A percentile compares a stretch with the other conserved stretches of the same genome.
Evolutionary conservation across 1,139 yeast genomes (phyloP).

Genomic region (Arxiozyma slooffiae): DNA sequence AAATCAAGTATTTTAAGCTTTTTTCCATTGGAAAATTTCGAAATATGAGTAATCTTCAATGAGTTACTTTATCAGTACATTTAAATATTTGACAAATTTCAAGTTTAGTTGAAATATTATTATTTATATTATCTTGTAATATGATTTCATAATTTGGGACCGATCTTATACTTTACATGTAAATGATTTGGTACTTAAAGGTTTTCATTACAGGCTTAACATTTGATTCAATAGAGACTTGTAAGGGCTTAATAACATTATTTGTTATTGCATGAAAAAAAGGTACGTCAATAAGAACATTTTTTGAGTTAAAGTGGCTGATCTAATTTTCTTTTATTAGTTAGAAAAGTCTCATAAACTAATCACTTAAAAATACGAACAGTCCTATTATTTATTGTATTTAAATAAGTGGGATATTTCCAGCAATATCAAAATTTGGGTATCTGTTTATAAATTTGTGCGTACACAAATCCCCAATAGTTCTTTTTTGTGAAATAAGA

Average conservation of each 20-base stretch:
- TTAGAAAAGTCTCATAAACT: slow-evolving; percentile 23
- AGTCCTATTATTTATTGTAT: slow-evolving; percentile 26
- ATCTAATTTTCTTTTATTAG: slow-evolving; percentile 25
- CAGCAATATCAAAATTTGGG: slow-evolving; percentile 17
- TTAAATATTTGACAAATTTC: slow-evolving; percentile 8
- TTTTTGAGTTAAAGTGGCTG: slow-evolving; percentile 7
- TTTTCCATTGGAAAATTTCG: slow-evolving; percentile 14
- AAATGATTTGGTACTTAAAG: slow-evolving; percentile 21
- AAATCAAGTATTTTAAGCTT: slow-evolving; percentile 16
- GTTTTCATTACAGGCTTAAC: slow-evolving; percentile 25
- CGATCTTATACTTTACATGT: slow-evolving; percentile 7
- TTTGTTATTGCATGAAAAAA: slow-evolving; percentile 28
- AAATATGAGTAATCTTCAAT: slow-evolving; percentile 16
- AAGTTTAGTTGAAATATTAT: slow-evolving; percentile 1
- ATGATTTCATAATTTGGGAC: slow-evolving; percentile 11
- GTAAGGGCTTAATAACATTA: slow-evolving; percentile 24
- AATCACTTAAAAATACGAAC: slow-evolving; percentile 28
- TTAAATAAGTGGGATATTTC: slow-evolving; percentile 30
- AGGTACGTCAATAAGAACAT: slow-evolving; percentile 29
- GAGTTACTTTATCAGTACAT: not conserved
- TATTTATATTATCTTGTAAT: not conserved
- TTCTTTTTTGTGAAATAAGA: slow-evolving; percentile 17
- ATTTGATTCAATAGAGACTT: slow-evolving; percentile 15
- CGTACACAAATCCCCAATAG: slow-evolving; percentile 24
- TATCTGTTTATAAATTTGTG: slow-evolving; percentile 24